Conservation (phyloP, 352 stramenopile genomes). For the Globisporangium carolinianum region DNA sequence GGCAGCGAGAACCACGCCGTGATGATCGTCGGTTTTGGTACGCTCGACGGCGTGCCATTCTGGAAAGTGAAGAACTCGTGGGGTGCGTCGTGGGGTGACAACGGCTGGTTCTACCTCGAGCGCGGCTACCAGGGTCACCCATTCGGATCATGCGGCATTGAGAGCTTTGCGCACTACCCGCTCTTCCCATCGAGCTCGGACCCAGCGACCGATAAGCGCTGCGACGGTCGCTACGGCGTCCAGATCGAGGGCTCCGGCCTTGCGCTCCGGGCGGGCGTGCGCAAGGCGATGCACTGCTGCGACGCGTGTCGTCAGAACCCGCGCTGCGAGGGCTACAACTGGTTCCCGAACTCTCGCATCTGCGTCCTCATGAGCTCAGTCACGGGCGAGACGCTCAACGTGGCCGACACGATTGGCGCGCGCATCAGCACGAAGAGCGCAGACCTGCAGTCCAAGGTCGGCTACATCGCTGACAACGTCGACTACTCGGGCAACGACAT, state of each 20-base stretch:
- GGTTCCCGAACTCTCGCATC: neutral
- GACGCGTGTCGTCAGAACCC: neutral
- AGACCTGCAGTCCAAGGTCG: conserved; percentile 6
- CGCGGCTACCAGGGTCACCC: conserved; percentile 26
- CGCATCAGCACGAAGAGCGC: neutral
- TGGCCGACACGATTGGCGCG: neutral
- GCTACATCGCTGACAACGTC: conserved; percentile 15
- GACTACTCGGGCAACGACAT: conserved; percentile 26
- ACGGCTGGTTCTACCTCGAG: conserved; percentile 27
- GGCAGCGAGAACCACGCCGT: conserved; percentile 18
- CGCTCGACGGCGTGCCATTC: conserved; percentile 13
- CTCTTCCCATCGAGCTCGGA: conserved; percentile 6
- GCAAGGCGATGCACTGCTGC: neutral
- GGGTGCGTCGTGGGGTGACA: conserved; percentile 20
- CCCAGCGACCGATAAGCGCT: neutral
- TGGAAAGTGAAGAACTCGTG: conserved; percentile 44
- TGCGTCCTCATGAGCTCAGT: neutral
- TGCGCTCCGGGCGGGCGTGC: neutral
- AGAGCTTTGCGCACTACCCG: conserved; percentile 41
- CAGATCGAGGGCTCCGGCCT: neutral
- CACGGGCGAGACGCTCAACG: conserved; percentile 1
- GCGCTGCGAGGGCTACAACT: conserved; percentile 3
- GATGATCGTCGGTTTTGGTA: conserved; percentile 26
- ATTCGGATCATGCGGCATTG: conserved; percentile 49
- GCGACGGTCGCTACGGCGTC: neutral